Base-by-base conservation (phyloP, 2,329 filamentous ascomycete species). In the Acarospora socialis region DNA sequence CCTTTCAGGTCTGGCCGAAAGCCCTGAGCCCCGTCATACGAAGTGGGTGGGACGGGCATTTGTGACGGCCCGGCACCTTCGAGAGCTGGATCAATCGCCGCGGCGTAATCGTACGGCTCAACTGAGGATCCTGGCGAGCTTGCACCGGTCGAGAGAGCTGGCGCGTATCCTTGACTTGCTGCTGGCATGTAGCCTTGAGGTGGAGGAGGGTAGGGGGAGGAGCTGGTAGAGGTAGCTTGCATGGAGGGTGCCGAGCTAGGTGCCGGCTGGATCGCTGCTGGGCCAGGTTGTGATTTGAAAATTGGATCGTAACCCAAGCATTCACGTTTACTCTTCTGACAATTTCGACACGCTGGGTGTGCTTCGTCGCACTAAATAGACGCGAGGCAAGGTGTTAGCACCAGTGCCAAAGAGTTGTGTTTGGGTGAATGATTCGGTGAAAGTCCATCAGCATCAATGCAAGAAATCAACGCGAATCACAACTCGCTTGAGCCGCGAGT, bases 321-420 rank as follows among this genome's bases (percentile, higher is more conserved):
- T 50, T 75, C 70, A 46, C 73, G 68, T 50, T 77, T 77, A 55
- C 69, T 74, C 51, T 77, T 77, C 44, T 70, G 64, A 47, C 73
- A 77, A 50, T 77, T 77, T 46, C 70, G 60, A 46, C 90, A 98
- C 38, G 78, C 76, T 14, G 90, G 90, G 56, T 93, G 84, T 39
- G 74, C 76, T 66, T 98, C 90, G 70, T 95, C 90, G 61, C 90
- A 98, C 90, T 94, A 54, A 44, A 39, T 45, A 38, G 40, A 41
- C 38, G 28, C 44, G 39, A 39, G 28, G 45, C 48, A 28, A 37
- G 36, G 38, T 37, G 40, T 29, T 34, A 24, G 18, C 23, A 28
- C 34, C 30, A 30, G 32, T 12, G 23, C 21, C 25, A 43, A 37
- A 41, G n/a, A 40, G 26, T 35, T 23, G 37, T 21, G 34, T 26